These are phyloP conservation scores for Euphrasia arctica DNA, from an alignment of 305 asterid genomes.

Conservation along the genomic window DNA sequence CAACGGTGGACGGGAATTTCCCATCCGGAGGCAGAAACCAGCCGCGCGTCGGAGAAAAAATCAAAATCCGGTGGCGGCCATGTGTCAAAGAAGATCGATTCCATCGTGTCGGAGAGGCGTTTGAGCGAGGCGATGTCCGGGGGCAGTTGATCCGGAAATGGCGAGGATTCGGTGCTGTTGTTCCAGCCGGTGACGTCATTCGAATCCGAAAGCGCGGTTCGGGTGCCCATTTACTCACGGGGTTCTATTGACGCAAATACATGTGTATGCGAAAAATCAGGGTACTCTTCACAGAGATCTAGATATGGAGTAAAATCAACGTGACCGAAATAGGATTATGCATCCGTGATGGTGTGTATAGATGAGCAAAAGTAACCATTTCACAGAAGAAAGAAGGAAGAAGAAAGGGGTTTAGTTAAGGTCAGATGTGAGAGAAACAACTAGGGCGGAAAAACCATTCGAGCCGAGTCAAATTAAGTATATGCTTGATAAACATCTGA, in stretches of 20 bases:
- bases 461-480: too few species aligned
- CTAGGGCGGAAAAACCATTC: too few species aligned
- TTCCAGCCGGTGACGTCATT: slow-evolving; percentile 60
- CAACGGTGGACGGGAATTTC: slow-evolving; percentile 87
- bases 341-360: slow-evolving; percentile 14
- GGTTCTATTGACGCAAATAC: slow-evolving; percentile 13
- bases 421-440: too few species aligned
- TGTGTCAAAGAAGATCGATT: slow-evolving; percentile 51
- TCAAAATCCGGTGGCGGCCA: slow-evolving; percentile 56
- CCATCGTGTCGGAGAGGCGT: slow-evolving; percentile 66
- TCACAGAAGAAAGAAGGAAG: not conserved
- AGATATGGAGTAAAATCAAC: slow-evolving; percentile 10
- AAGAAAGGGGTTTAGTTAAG: not conserved
- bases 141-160: slow-evolving; percentile 29
- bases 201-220: slow-evolving; percentile 55
- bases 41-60: slow-evolving; percentile 73
- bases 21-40: slow-evolving; percentile 47
- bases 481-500: too few species aligned
- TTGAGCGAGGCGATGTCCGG: slow-evolving; percentile 44
- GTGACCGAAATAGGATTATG: not conserved
- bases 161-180: slow-evolving; percentile 44
- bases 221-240: slow-evolving; percentile 34
- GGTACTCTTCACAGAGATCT: slow-evolving; percentile 12
- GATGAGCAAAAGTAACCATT: not conserved
- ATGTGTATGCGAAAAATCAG: slow-evolving; percentile 12